These are phyloP conservation scores for Closterium sp. DNA, from an alignment of 139 green algal genomes.

Conservation along the genomic window DNA sequence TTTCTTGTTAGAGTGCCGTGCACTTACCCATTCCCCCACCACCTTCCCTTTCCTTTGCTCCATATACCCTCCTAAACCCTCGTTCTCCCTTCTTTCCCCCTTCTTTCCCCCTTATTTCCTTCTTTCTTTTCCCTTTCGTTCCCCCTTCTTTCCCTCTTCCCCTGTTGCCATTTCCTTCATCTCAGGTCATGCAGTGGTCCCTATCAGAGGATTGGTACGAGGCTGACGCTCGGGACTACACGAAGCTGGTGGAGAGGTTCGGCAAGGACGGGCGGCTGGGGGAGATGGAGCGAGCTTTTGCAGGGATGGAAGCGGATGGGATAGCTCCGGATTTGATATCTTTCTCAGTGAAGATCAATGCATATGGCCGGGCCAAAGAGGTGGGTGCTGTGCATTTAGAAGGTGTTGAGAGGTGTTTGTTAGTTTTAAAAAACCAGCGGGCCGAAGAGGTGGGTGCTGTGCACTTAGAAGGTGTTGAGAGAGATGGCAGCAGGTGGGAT, in stretches of 20 bases:
- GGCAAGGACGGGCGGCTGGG: slow-evolving; percentile 17
- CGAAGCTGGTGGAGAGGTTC: slow-evolving; percentile 37
- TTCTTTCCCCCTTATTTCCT: background rate
- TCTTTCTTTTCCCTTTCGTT: background rate
- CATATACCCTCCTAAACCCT: background rate
- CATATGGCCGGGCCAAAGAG: background rate
- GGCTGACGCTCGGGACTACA: slow-evolving; percentile 26
- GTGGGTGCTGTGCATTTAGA: too few relatives aligned
- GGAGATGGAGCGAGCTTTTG: slow-evolving; percentile 29
- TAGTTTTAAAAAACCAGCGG: too few relatives aligned
- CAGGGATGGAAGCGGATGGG: slow-evolving; percentile 21
- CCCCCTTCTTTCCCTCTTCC: background rate
- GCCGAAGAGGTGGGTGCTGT: too few relatives aligned
- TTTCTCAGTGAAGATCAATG: slow-evolving; percentile 26
- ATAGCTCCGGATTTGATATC: slow-evolving; percentile 17
- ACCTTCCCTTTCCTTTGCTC: background rate
- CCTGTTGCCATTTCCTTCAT: background rate
- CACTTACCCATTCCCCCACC: background rate
- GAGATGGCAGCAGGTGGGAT: slow-evolving; percentile 29
- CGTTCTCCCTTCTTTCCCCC: background rate
- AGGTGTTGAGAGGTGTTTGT: too few relatives aligned
- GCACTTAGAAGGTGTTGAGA: background rate
- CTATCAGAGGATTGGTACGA: slow-evolving; percentile 38
- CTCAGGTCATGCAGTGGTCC: slow-evolving; percentile 29
- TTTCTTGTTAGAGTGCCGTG: too few relatives aligned